phyloP scores from a whole-genome alignment of 768 basidiomycete species.

The Phanerodontia chrysosporium region DNA sequence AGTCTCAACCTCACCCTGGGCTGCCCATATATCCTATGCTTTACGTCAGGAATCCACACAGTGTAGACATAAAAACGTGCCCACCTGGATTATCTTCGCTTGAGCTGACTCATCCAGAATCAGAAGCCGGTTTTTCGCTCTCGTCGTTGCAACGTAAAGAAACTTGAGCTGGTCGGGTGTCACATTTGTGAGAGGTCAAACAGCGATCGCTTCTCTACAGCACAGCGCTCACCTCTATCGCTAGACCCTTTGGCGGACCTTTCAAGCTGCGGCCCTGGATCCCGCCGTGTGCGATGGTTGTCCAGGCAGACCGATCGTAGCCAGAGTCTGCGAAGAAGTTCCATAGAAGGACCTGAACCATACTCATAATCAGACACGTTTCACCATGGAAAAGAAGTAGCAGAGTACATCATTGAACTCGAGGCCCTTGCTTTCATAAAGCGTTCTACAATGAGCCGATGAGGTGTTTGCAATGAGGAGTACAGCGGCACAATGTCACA shows the following conservation, averaged over 20 bases:
- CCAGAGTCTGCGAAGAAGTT: constrained; percentile 6
- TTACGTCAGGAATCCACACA: not conserved
- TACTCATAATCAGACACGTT: not conserved
- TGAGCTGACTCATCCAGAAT: constrained; percentile 10
- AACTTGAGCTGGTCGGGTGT: constrained; percentile 8
- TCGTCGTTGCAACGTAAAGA: constrained; percentile 17
- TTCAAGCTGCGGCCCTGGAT: too few relatives aligned
- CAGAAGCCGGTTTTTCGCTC: constrained; percentile 15
- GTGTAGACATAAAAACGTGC: not conserved
- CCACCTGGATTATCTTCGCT: not conserved
- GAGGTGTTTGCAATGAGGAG: not conserved
- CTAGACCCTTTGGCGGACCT: not conserved
- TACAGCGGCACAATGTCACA: not conserved
- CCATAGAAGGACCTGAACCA: constrained; percentile 1
- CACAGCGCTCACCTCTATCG: not conserved
- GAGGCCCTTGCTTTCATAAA: constrained; percentile 63
- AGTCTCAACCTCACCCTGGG: not conserved
- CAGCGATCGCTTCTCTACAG: too few relatives aligned
- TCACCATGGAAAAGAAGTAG: not conserved
- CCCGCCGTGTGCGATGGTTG: not conserved
- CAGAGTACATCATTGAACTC: constrained; percentile 60
- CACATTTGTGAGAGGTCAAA: not conserved
- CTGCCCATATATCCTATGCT: not conserved
- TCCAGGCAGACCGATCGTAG: not conserved
- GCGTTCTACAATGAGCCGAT: constrained; percentile 30